Base-by-base conservation (phyloP, 1,139 yeast species). In the Lizanozyma gosingica region DNA sequence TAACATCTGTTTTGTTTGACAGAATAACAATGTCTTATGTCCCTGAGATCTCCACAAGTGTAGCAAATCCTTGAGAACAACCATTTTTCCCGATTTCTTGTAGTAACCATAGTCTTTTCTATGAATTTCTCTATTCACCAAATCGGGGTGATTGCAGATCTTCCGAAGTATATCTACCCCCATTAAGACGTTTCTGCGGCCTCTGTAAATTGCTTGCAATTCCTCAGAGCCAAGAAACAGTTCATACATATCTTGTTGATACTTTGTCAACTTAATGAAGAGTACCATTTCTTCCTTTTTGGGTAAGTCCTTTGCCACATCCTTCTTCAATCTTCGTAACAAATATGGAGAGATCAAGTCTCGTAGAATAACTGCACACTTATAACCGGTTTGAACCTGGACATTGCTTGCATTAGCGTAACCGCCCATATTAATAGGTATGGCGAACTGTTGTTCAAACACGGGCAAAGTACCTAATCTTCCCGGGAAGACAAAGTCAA, bases 391-490 rank as follows among this genome's bases (percentile, higher is more conserved):
- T 56, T 92, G 97, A 0, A 94, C 97, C 55, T 94, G 97, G 3
- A 92, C 78, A 57, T 92, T 92, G 1, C 94, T 81, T 0, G 98
- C 98, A 63, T 92, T 92, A 2, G 98, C 95, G 60, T 94, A 92
- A 0, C 99, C 99, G n/a, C 98, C 99, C 60, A 86, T 75, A 53
- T 88, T 90, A 35, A 92, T 94, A 0, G 98, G 99, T 2, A 82
- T 70, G 1, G 96, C 83, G 58, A 92, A 92, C 55, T 92, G 96
- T 42, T 77, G 83, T 56, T 90, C 95, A 53, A 92, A 92, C 0
- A 94, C 92, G 0, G 99, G 98, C 16, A 92, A 63, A 0, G 98
- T 94, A 0, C 98, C 98, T 29, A 92, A 62, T 43, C 95, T 66
- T 0, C 98, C 98, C 0, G 98, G 98, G 53, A 83, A 90, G 3